Evolutionary conservation across 78 protist species (phyloP).

Genomic region (Isochrysis galbana): DNA sequence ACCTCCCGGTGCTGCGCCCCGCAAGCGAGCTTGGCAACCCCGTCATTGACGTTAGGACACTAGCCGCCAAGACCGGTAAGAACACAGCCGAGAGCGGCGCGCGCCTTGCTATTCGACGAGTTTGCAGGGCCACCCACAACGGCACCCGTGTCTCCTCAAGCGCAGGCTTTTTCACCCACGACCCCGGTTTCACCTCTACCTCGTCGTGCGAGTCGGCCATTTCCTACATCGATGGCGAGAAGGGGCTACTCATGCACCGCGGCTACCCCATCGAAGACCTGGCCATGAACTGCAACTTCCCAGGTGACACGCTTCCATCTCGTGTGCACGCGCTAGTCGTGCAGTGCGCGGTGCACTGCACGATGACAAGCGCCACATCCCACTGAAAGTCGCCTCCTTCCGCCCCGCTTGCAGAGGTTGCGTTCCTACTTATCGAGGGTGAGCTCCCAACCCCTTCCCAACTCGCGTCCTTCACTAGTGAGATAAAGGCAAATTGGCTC

Average conservation of each 20-base stretch:
- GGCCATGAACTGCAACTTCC: not conserved
- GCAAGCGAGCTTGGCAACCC: not conserved
- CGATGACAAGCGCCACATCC: slow-evolving; percentile 24
- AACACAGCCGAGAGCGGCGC: too few species aligned
- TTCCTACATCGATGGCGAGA: slow-evolving; percentile 16
- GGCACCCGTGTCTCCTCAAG: too few species aligned
- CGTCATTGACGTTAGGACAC: not conserved
- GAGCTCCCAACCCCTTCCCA: slow-evolving; percentile 36
- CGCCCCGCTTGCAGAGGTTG: not conserved
- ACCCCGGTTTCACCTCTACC: slow-evolving; percentile 20
- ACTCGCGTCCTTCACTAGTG: not conserved
- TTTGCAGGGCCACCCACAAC: too few species aligned
- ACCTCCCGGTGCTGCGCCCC: not conserved
- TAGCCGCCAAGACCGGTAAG: not conserved
- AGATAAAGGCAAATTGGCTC: not conserved
- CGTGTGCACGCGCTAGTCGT: too few species aligned
- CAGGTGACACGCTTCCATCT: not conserved
- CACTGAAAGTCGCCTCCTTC: not conserved
- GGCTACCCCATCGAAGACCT: slow-evolving; percentile 43
- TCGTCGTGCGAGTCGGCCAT: not conserved
- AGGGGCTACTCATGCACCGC: slow-evolving; percentile 31
- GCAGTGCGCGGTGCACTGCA: too few species aligned
- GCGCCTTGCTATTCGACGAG: too few species aligned
- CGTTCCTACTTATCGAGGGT: slow-evolving; percentile 41
- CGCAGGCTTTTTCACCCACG: slow-evolving; percentile 11